These are phyloP conservation scores for Septoria petroselini DNA, from an alignment of 2,329 filamentous ascomycete species.

Conservation along the genomic window DNA sequence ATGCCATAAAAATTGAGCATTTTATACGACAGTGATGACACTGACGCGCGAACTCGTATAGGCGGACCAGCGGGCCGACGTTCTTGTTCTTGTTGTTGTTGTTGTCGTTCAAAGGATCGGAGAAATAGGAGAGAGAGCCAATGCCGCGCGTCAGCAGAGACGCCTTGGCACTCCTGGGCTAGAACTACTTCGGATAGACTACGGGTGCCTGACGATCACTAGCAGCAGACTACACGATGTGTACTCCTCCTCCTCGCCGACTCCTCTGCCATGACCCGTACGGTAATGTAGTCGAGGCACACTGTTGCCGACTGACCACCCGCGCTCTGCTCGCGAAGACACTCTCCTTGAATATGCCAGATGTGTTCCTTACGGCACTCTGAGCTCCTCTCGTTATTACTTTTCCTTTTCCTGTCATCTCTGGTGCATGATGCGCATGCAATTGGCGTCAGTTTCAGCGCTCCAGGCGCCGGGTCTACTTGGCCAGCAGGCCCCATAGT, in stretches of 20 bases:
- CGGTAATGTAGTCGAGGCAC: neutral
- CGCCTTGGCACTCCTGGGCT: neutral
- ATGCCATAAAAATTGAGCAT: too few species aligned
- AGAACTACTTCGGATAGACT: neutral
- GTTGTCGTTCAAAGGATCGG: neutral
- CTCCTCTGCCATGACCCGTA: neutral
- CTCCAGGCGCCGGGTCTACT: slow-evolving; percentile 22
- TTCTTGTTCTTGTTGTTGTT: neutral
- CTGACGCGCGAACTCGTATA: too few species aligned
- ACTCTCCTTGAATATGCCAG: slow-evolving; percentile 12
- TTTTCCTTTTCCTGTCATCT: slow-evolving; percentile 18
- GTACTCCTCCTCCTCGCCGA: too few species aligned
- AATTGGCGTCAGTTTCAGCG: slow-evolving; percentile 22
- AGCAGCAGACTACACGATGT: too few species aligned
- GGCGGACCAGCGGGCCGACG: too few species aligned
- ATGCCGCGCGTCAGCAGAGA: neutral
- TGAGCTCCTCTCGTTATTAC: slow-evolving; percentile 14
- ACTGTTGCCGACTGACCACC: neutral
- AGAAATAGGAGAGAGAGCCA: neutral
- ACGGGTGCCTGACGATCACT: slow-evolving; percentile 1
- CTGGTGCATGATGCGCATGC: slow-evolving; percentile 17
- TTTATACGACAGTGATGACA: too few species aligned
- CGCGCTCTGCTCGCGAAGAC: slow-evolving; percentile 3
- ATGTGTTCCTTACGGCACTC: slow-evolving; percentile 11
- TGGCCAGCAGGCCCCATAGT: slow-evolving; percentile 21